A percentile compares a stretch with the other conserved stretches of the same genome.
These are phyloP conservation scores for Leptographium lundbergii DNA, from an alignment of 2,329 filamentous ascomycete genomes.

Conservation along the genomic window DNA sequence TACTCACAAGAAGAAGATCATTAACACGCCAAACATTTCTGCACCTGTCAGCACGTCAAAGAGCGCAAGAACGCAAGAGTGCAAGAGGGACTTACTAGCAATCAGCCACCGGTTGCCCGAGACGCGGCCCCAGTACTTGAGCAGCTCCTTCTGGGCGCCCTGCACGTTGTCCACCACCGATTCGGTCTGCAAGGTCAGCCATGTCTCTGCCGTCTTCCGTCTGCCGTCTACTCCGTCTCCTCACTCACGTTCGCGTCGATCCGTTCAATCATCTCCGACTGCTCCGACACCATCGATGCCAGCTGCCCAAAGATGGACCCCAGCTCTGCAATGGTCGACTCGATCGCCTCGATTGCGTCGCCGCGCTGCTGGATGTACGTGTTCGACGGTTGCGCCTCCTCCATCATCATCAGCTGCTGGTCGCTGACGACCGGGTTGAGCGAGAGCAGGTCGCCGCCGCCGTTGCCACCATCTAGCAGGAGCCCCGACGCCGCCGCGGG, in stretches of 20 bases:
- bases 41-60: not conserved
- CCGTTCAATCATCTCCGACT: constrained; percentile 75
- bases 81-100: constrained; percentile 33
- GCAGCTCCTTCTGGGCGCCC: constrained; percentile 82
- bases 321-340: constrained; percentile 85
- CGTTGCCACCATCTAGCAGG: not conserved
- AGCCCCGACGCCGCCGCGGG: constrained; percentile 4
- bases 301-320: constrained; percentile 50
- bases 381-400: constrained; percentile 77
- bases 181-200: constrained; percentile 44
- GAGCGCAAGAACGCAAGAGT: no score
- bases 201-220: not conserved
- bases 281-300: constrained; percentile 92
- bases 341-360: constrained; percentile 92
- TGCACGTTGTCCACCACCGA: constrained; percentile 98
- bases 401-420: constrained; percentile 84
- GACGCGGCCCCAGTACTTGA: constrained; percentile 94
- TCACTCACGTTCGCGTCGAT: constrained; percentile 15
- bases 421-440: constrained; percentile 69
- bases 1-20: constrained; percentile 74
- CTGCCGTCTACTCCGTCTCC: no score
- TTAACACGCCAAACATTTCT: constrained; percentile 73
- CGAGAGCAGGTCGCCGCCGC: constrained; percentile 57
- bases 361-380: constrained; percentile 86
- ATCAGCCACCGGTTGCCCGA: constrained; percentile 93